Base-by-base conservation (phyloP, 2,329 filamentous ascomycete genomes). In the Alternaria postmessia region DNA sequence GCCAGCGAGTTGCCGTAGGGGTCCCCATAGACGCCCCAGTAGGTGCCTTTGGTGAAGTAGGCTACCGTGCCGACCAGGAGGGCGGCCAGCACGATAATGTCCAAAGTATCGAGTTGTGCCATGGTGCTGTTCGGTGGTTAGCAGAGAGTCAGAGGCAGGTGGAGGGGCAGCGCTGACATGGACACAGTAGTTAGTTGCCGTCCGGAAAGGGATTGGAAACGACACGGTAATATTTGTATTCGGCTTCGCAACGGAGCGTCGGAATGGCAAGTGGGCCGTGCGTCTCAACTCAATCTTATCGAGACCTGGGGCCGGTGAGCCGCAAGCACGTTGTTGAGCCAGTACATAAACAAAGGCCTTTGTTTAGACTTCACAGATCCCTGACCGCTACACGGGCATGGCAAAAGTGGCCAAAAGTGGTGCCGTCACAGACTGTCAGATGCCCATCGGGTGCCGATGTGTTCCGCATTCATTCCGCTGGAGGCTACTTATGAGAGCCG, bases 41-140 rank as follows among this genome's bases (percentile, higher is more conserved):
- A 89, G 67, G 90, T 95, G 74, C 95, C 95, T 79, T 99, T 99
- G 69, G 95, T 98, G 82, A 99, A 96, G 83, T 98, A 99, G 76
- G 94, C 95, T 62, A 94, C 78, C 48, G 93, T 97, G 68, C 93
- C 95, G 59, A 96, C 79, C 57, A 98, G 86, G 72, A 99, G 90
- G 59, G 88, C 88, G 64, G 88, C 88, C 68, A 99, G 91, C 85
- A 99, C 95, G 74, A 97, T 81, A 72, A 98, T 86, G 86, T 99
- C 95, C 83, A 99, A 84, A 26, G 93, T 96, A 79, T 99, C 95
- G 78, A 99, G 89, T 86, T 97, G 91, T 70, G 94, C 93, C 95
- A 99, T 98, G 73, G 69, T 85, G 79, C 69, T 62, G 65, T 20
- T 28, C 59, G 58, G 61, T 62, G 65, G 61, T 57, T 51, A 54